phyloP scores from a whole-genome alignment of 2,329 filamentous ascomycete species.

The Kalmusia sp. region DNA sequence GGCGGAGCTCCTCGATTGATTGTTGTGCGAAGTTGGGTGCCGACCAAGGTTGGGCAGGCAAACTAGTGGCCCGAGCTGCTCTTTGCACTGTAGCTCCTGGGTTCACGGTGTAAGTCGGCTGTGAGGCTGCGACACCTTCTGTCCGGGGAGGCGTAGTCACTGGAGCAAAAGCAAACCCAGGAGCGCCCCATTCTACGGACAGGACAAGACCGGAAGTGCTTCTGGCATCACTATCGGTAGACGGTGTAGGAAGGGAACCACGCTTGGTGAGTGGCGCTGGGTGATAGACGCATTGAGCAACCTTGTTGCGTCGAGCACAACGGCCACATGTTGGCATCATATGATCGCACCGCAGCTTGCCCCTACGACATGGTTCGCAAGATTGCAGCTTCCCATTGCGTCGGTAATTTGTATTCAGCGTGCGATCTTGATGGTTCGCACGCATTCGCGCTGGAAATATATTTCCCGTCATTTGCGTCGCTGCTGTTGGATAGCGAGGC shows the following conservation, averaged over 20 bases:
- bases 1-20: constrained; percentile 23
- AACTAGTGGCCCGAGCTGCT: constrained; percentile 19
- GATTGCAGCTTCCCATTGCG: constrained; percentile 49
- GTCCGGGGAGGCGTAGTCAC: not conserved
- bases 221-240: constrained; percentile 14
- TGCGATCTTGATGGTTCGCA: constrained; percentile 32
- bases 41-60: constrained; percentile 22
- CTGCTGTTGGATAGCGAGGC: too few relatives aligned
- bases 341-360: constrained; percentile 46
- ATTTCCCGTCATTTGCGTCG: constrained; percentile 30
- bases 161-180: not conserved
- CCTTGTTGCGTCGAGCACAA: constrained; percentile 35
- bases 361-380: constrained; percentile 46
- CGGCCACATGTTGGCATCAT: constrained; percentile 43
- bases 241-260: constrained; percentile 18
- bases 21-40: constrained; percentile 17
- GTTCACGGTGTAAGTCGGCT: not conserved
- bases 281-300: constrained; percentile 44
- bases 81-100: constrained; percentile 3
- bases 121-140: not conserved
- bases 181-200: constrained; percentile 6
- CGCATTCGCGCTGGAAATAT: constrained; percentile 37
- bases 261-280: constrained; percentile 43
- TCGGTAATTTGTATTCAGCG: constrained; percentile 35
- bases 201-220: constrained; percentile 12